Evolutionary conservation across 331 rosid species (phyloP).

Genomic region (Quercus lobata): DNA sequence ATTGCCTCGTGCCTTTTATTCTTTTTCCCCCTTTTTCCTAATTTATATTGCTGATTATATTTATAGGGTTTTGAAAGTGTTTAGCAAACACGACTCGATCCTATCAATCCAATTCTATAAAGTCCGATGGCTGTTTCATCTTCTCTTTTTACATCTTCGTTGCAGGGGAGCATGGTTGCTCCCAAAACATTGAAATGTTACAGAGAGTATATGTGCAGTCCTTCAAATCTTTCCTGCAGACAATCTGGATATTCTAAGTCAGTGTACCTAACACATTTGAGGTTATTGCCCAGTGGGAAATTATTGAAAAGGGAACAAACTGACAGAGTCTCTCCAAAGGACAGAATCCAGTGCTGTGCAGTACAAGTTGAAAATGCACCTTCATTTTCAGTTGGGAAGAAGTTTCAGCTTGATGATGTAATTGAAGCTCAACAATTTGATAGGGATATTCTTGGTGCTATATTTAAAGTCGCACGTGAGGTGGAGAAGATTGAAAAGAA

Average conservation of each 20-base stretch:
- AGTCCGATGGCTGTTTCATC: slow-evolving; percentile 54
- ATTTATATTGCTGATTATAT: background rate
- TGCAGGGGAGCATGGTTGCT: slow-evolving; percentile 32
- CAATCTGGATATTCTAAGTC: slow-evolving; percentile 14
- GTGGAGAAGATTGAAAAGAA: slow-evolving; percentile 79
- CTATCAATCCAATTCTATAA: slow-evolving; percentile 1
- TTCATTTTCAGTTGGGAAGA: slow-evolving; percentile 45
- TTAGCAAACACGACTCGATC: background rate
- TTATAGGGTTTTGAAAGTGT: background rate
- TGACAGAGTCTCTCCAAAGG: slow-evolving; percentile 14
- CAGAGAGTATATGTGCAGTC: slow-evolving; percentile 15
- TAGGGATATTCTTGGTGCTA: slow-evolving; percentile 55
- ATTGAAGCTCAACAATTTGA: slow-evolving; percentile 90
- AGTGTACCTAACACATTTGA: slow-evolving; percentile 10
- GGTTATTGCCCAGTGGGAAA: slow-evolving; percentile 16
- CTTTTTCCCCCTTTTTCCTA: background rate
- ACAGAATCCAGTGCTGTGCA: slow-evolving; percentile 32
- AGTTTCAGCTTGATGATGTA: slow-evolving; percentile 69
- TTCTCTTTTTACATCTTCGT: slow-evolving; percentile 35
- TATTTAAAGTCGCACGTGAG: slow-evolving; percentile 64
- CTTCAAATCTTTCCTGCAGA: slow-evolving; percentile 10
- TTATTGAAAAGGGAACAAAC: slow-evolving; percentile 19
- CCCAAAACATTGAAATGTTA: slow-evolving; percentile 22
- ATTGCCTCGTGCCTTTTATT: background rate
- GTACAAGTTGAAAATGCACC: slow-evolving; percentile 40